phyloP scores from a whole-genome alignment of 2,329 filamentous ascomycete species.

The Alternaria tenuissima region DNA sequence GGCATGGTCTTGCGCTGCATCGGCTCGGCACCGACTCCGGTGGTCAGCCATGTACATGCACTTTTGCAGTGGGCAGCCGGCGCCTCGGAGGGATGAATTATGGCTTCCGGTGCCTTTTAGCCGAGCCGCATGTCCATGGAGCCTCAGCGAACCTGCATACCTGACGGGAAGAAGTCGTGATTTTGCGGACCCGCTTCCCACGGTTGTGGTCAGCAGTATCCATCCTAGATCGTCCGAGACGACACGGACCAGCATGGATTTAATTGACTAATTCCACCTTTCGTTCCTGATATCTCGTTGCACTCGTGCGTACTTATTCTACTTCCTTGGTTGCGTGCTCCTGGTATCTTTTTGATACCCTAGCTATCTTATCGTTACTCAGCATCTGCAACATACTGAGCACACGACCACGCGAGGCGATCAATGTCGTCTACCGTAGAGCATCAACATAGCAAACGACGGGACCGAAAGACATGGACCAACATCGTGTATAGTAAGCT shows the following conservation, averaged over 20 bases:
- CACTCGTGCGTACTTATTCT: not conserved
- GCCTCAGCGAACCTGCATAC: conserved; percentile 17
- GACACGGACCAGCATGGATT: not conserved
- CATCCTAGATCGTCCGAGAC: conserved; percentile 7
- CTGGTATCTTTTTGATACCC: too few species aligned
- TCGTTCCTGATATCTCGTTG: not conserved
- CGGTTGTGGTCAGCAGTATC: not conserved
- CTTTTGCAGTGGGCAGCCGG: conserved; percentile 8
- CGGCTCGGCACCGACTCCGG: conserved; percentile 16
- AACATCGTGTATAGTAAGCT: not conserved
- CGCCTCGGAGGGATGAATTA: conserved; percentile 11
- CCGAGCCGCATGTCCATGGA: conserved; percentile 14
- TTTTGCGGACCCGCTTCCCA: conserved; percentile 3
- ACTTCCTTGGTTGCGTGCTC: not conserved
- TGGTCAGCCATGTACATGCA: conserved; percentile 5
- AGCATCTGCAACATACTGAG: too few species aligned
- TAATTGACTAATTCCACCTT: not conserved
- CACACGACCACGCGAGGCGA: not conserved
- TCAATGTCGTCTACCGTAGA: not conserved
- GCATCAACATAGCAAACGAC: not conserved
- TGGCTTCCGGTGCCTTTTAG: conserved; percentile 17
- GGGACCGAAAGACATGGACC: not conserved
- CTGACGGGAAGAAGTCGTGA: not conserved
- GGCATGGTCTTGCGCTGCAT: conserved; percentile 1
- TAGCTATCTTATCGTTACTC: not conserved